These are phyloP conservation scores for Fusarium sambucinum DNA, from an alignment of 2,329 filamentous ascomycete genomes.

Conservation along the genomic window DNA sequence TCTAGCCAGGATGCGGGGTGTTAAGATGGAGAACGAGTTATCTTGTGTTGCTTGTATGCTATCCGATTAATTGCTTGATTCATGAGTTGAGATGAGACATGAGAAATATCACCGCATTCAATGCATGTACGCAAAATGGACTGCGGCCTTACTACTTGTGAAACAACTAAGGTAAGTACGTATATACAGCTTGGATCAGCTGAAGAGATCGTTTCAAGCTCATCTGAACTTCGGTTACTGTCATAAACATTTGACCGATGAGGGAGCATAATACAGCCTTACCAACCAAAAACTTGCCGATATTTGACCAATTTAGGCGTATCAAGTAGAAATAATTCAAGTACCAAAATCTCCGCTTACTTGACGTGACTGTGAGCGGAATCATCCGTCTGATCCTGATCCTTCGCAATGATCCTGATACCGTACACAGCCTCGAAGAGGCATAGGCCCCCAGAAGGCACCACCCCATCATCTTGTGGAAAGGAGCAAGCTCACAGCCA, in stretches of 20 bases:
- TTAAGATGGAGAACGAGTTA: background rate
- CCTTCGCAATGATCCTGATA: conserved; percentile 5
- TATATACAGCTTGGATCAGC: background rate
- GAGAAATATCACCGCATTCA: background rate
- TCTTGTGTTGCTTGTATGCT: background rate
- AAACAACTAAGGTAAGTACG: background rate
- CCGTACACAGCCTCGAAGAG: conserved; percentile 21
- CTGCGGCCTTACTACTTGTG: background rate
- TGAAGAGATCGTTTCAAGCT: background rate
- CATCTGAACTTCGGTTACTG: background rate
- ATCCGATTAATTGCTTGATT: background rate
- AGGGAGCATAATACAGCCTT: background rate
- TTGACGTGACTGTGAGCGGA: conserved; percentile 2
- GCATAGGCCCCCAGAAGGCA: conserved; percentile 2
- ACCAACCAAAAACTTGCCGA: background rate
- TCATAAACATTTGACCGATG: background rate
- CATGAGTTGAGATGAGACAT: background rate
- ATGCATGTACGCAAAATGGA: background rate
- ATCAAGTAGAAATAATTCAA: conserved; percentile 9
- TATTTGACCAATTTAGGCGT: background rate
- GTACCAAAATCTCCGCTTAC: background rate
- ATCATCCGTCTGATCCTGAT: conserved; percentile 17
- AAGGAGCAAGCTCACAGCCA: conserved; percentile 22
- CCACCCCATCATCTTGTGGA: background rate
- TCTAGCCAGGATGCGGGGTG: fast-evolving